phyloP scores from a whole-genome alignment of 176 grass and related monocot genomes.

The Luzula sylvatica region DNA sequence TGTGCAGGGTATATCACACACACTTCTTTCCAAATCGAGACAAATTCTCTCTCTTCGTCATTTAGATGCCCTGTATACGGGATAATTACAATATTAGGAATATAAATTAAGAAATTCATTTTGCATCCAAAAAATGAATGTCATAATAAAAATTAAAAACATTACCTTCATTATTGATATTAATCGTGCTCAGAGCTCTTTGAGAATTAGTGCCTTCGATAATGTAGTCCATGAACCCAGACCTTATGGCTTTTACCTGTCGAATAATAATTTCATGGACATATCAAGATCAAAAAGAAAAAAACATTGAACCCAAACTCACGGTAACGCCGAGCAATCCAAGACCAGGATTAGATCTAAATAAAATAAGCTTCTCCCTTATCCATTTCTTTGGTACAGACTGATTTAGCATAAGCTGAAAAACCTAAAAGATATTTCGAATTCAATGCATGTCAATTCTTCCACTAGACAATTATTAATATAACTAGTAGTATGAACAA shows the following conservation, averaged over 20 bases:
- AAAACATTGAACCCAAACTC: neutral
- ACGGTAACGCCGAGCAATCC: slow-evolving; percentile 6
- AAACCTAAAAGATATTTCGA: slow-evolving; percentile 4
- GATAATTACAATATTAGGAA: neutral
- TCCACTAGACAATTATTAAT: slow-evolving; percentile 1
- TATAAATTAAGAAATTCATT: neutral
- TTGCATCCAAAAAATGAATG: neutral
- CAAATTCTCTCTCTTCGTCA: slow-evolving; percentile 10
- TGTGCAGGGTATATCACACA: slow-evolving; percentile 5
- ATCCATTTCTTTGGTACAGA: neutral
- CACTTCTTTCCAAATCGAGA: slow-evolving; percentile 15
- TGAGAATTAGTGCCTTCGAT: slow-evolving; percentile 10
- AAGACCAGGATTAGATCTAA: slow-evolving; percentile 10
- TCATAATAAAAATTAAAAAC: too few species aligned
- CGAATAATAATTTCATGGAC: neutral
- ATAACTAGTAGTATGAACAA: slow-evolving; percentile 1
- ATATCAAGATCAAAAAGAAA: neutral
- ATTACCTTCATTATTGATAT: slow-evolving; percentile 2
- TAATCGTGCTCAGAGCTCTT: neutral
- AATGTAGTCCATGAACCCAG: slow-evolving; percentile 14
- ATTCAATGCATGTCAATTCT: neutral
- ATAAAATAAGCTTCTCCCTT: neutral
- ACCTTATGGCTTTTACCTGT: slow-evolving; percentile 13
- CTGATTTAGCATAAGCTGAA: neutral
- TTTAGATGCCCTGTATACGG: neutral